Evolutionary conservation across 352 stramenopile species (phyloP), one percentile per base, ranked within the genome.

Genomic region (Globisporangium canariense): DNA sequence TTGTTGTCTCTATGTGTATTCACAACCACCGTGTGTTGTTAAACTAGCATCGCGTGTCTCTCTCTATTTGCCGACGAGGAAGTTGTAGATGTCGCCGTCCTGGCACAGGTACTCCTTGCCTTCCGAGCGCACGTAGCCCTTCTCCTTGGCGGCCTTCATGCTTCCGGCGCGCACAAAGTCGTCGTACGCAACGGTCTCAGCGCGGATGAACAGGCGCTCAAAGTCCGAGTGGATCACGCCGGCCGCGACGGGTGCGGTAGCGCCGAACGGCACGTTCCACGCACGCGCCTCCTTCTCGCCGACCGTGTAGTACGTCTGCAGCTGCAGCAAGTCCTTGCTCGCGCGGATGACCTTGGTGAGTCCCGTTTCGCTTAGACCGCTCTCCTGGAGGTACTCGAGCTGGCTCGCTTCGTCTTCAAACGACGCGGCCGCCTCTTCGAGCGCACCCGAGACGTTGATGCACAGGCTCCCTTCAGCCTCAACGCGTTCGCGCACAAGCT

Each of bases 61-160:
- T 57, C n/a, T 69, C 67, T 84, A 90, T 71, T 86, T 81, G 69
- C 84, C 68, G 18, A 96, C 80, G 36, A 94, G 80, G 77, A 99
- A 99, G 62, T 99, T 90, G 68, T 99, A 99, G 36, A 99, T 93
- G 77, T 99, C 98, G 55, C 97, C 97, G 69, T 99, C 96, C 71
- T 98, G 83, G 54, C 98, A 97, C 55, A 98, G 75, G 77, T 99
- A 99, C 9, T 99, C 97, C 74, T 99, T 99, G 49, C 98, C 98
- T 80, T 99, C 97, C 51, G 88, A 88, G 47, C 97, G 81, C 55
- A 99, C 52, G 53, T 97, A 76, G 16, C 98, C 98, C 62, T 90
- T 80, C 51, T 97, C 90, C 78, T 99, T 99, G 2, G 94, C 94
- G 36, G 82, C 87, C 65, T 96, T 92, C 79, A 99, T 97, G 72